These are phyloP conservation scores for Yarrowia keelungensis DNA, from an alignment of 805 yeast genomes.

Conservation along the genomic window DNA sequence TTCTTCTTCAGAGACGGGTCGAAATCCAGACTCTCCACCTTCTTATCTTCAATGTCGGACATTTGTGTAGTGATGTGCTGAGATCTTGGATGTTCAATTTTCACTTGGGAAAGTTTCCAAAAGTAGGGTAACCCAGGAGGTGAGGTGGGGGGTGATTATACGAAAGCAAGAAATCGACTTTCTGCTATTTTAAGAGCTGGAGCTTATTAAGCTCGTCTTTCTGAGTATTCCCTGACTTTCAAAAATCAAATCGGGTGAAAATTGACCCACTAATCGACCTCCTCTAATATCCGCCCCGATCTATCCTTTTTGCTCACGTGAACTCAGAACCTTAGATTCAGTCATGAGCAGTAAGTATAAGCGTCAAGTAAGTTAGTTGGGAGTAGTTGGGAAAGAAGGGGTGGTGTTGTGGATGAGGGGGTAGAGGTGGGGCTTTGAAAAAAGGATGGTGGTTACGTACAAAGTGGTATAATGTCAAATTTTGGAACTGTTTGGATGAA, in stretches of 20 bases:
- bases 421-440: no score
- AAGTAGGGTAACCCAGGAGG: constrained; percentile 10
- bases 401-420: neutral
- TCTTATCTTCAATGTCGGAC: constrained; percentile 40
- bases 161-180: no score
- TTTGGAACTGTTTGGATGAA: no score
- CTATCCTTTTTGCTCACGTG: constrained; percentile 22
- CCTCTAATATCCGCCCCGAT: neutral
- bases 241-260: no score
- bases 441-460: no score
- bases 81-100: neutral
- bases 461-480: no score
- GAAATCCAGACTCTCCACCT: constrained; percentile 42
- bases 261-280: no score
- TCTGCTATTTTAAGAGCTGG: neutral
- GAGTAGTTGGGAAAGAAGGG: neutral
- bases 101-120: neutral
- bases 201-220: no score
- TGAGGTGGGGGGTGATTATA: no score
- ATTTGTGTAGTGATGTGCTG: constrained; percentile 7
- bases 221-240: no score
- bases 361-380: neutral
- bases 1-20: constrained; percentile 49
- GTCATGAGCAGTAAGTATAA: neutral
- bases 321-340: constrained; percentile 20